Base-by-base conservation (phyloP, 2,329 filamentous ascomycete genomes). In the Orbilia javanica region DNA sequence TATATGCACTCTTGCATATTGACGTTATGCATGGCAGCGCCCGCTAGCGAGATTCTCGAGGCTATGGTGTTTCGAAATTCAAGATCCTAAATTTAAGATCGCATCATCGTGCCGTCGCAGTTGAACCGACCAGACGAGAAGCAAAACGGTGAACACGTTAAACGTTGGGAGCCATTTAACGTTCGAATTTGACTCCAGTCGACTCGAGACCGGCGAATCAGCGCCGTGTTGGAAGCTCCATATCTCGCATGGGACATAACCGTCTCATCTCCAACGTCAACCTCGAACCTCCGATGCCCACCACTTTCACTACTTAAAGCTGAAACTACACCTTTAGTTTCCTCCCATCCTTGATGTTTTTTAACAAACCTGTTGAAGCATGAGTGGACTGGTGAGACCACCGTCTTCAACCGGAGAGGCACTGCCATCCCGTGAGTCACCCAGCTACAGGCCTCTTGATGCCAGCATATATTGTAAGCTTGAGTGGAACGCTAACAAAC, bases 321-420 rank as follows among this genome's bases (percentile, higher is more conserved):
- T n/a, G 36, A 60, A 52, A 34, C 36, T 18, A 57, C 39, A 57
- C 46, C 31, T 25, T 22, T 52, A 11, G 57, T 46, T 34, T 44
- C 50, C 50, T 22, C 69, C 42, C 22, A 4, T 18, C 29, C 25
- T 77, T 71, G 25, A 77, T 77, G 73, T 34, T 36, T 42, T 18
- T 25, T 39, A 18, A 18, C 1, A 44, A 27, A 31, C 60, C n/a
- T 4, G 18, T 18, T 52, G 11, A 50, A 71, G 18, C 2, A 70
- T 77, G 73, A 77, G 73, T 50, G 73, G 65, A 52, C 65, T 77
- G 57, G 57, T 34, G 66, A 71, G 73, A 70, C 25, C 25, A 31
- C 39, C 72, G n/a, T 5, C 72, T 4, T 55, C 39, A 50, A 11
- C 50, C 13, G 65, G 50, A 34, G 71, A 77, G 66, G 46, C 60